These are phyloP conservation scores for Boletellus ananiceps DNA, from an alignment of 768 basidiomycete species.

Conservation along the genomic window DNA sequence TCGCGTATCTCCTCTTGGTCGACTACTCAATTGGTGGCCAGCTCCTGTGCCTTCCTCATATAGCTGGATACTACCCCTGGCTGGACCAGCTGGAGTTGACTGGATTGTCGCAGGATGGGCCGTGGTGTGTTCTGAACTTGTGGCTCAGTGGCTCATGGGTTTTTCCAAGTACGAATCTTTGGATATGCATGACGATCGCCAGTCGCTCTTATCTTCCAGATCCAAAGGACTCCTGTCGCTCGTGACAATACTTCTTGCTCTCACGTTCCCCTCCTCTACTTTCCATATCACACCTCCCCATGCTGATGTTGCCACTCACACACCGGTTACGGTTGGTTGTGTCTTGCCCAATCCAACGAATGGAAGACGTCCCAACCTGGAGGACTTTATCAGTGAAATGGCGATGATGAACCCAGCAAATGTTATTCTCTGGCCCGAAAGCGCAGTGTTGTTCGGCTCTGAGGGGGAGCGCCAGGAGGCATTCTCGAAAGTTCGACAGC, in stretches of 20 bases:
- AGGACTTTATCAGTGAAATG: slow-evolving; percentile 62
- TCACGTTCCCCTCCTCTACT: slow-evolving; percentile 56
- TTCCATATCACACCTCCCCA: slow-evolving; percentile 35
- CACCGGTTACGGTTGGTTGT: slow-evolving; percentile 62
- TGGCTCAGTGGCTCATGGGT: slow-evolving; percentile 57
- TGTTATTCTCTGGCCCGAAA: slow-evolving; percentile 78
- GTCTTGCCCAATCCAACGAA: slow-evolving; percentile 49
- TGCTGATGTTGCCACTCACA: slow-evolving; percentile 37
- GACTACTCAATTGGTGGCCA: slow-evolving; percentile 60
- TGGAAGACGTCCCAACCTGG: slow-evolving; percentile 44
- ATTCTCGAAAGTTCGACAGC: slow-evolving; percentile 40
- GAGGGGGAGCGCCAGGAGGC: slow-evolving; percentile 44
- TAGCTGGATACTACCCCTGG: slow-evolving; percentile 53
- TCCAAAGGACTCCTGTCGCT: slow-evolving; percentile 35
- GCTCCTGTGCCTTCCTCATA: slow-evolving; percentile 57
- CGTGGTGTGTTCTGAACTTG: slow-evolving; percentile 51
- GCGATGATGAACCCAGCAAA: slow-evolving; percentile 43
- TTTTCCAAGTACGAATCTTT: slow-evolving; percentile 14
- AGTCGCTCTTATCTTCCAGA: slow-evolving; percentile 15
- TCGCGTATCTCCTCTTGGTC: slow-evolving; percentile 60
- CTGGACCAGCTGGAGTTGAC: slow-evolving; percentile 61
- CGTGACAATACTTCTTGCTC: slow-evolving; percentile 35
- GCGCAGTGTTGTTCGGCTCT: slow-evolving; percentile 62
- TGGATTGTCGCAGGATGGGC: slow-evolving; percentile 80
- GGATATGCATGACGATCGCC: neutral